phyloP scores from a whole-genome alignment of 805 yeast genomes.

The Wickerhamomyces xylosicus region DNA sequence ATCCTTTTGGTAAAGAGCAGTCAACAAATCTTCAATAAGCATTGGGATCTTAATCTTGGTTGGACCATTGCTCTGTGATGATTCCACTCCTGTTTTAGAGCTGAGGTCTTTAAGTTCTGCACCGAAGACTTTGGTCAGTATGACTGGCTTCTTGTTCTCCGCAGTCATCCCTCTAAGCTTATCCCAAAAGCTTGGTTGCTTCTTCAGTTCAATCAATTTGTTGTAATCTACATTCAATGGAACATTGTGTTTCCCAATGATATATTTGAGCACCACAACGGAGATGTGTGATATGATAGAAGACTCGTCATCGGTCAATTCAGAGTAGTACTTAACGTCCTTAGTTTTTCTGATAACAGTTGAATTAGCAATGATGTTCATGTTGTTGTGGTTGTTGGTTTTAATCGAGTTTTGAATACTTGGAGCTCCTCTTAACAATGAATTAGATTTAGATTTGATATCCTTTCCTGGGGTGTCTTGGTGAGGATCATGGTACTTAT shows the following conservation, averaged over 20 bases:
- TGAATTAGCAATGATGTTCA: too few relatives aligned
- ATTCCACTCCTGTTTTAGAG: conserved; percentile 65
- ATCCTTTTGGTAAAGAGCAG: conserved; percentile 80
- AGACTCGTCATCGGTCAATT: conserved; percentile 47
- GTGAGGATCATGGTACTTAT: conserved; percentile 56
- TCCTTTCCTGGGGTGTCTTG: conserved; percentile 14
- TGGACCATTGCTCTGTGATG: conserved; percentile 80
- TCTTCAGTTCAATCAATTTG: conserved; percentile 22
- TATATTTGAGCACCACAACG: conserved; percentile 34
- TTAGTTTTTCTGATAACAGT: conserved; percentile 4
- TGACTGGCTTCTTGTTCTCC: conserved; percentile 8
- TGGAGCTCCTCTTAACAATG: conserved; percentile 10
- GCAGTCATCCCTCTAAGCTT: conserved; percentile 21
- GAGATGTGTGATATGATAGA: conserved; percentile 49
- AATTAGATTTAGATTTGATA: conserved; percentile 13
- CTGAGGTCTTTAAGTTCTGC: conserved; percentile 62
- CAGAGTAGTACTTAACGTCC: conserved; percentile 48
- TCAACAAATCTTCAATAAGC: conserved; percentile 75
- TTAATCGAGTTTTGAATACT: conserved; percentile 3
- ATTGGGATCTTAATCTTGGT: conserved; percentile 72
- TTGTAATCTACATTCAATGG: conserved; percentile 27
- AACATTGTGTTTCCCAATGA: conserved; percentile 18
- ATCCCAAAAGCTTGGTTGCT: conserved; percentile 34
- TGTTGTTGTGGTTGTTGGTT: background rate
- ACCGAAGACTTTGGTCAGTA: conserved; percentile 55